Evolutionary conservation across 108 stramenopile species (phyloP).

Genomic region (Nannochloropsis gaditana): DNA sequence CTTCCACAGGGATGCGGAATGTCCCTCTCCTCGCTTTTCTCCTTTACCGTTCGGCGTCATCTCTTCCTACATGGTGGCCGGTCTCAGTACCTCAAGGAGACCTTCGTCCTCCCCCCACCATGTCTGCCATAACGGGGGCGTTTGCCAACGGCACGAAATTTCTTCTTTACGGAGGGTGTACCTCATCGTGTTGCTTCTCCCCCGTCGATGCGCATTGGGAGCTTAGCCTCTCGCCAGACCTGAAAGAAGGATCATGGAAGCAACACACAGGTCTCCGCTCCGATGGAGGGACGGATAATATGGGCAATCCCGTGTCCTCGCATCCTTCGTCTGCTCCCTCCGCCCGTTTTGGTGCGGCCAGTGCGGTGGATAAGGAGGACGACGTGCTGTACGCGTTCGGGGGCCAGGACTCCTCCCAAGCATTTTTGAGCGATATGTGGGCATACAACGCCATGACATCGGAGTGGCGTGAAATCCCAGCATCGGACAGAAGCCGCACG

Average conservation of each 20-base stretch:
- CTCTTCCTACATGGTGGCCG: no score
- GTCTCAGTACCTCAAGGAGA: no score
- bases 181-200: neutral
- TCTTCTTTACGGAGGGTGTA: neutral
- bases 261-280: neutral
- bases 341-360: neutral
- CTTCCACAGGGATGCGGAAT: neutral
- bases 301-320: neutral
- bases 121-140: neutral
- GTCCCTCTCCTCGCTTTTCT: neutral
- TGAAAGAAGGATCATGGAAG: neutral
- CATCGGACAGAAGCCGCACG: neutral
- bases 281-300: no score
- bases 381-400: conserved; percentile 3
- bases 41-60: neutral
- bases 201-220: neutral
- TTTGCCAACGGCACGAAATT: neutral
- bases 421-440: neutral
- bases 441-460: neutral
- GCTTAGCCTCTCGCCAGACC: neutral
- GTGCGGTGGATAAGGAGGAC: neutral
- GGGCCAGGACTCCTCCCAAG: conserved; percentile 5
- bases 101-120: neutral
- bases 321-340: neutral
- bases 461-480: neutral